These are phyloP conservation scores for Corymbia calophylla DNA, from an alignment of 441 rosid genomes.

Conservation along the genomic window DNA sequence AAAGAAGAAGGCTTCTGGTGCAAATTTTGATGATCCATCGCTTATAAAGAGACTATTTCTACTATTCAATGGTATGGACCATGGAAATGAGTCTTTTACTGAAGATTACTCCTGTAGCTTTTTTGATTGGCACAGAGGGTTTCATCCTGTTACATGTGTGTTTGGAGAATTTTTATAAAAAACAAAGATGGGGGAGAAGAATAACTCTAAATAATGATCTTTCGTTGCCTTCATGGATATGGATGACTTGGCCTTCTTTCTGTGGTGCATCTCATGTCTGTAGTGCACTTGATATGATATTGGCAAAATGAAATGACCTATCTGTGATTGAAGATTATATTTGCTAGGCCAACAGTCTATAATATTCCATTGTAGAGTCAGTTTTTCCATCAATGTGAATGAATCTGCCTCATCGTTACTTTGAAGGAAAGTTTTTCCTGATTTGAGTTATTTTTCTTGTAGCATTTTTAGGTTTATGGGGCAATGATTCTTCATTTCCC, in stretches of 20 bases:
- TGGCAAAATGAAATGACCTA: background rate
- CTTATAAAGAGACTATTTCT: constrained; percentile 64
- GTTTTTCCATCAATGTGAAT: background rate
- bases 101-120: background rate
- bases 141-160: background rate
- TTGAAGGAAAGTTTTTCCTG: background rate
- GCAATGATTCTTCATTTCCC: background rate
- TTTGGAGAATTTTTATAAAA: background rate
- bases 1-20: constrained; percentile 66
- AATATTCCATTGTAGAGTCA: background rate
- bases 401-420: background rate
- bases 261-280: background rate
- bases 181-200: background rate
- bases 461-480: background rate
- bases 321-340: background rate
- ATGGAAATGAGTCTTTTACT: background rate
- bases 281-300: background rate
- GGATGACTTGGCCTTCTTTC: background rate
- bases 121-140: background rate
- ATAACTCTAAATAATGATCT: background rate
- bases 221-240: background rate
- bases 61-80: constrained; percentile 66
- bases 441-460: background rate
- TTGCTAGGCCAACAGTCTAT: background rate
- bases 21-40: constrained; percentile 73